These are phyloP conservation scores for Eragrostis tef DNA, from an alignment of 202 grass and related monocot genomes.

Conservation along the genomic window DNA sequence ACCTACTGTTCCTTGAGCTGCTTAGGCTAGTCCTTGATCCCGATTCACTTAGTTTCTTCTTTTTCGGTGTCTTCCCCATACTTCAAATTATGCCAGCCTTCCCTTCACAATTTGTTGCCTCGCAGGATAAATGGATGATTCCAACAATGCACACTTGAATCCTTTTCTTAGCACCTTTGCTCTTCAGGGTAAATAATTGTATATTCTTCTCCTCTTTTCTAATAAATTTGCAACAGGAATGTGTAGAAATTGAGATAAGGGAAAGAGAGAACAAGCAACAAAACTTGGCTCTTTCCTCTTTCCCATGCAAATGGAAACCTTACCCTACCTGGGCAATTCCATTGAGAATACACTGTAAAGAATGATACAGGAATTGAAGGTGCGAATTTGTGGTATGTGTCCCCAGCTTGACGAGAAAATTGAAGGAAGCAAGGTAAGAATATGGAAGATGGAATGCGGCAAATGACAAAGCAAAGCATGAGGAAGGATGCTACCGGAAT, in stretches of 20 bases:
- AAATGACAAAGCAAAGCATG: conserved; percentile 45
- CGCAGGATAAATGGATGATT: not conserved
- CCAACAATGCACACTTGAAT: not conserved
- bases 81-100: conserved; percentile 25
- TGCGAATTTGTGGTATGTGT: not conserved
- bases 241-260: conserved; percentile 34
- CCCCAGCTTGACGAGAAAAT: conserved; percentile 12
- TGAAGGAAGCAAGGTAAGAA: not conserved
- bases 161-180: not conserved
- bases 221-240: conserved; percentile 18
- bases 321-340: conserved; percentile 44
- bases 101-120: not conserved
- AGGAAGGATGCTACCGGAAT: conserved; percentile 45
- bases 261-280: conserved; percentile 42
- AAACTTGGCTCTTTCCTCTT: conserved; percentile 44
- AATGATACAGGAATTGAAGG: conserved; percentile 15
- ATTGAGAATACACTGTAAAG: not conserved
- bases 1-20: conserved; percentile 47
- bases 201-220: conserved; percentile 17
- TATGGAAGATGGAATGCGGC: conserved; percentile 17
- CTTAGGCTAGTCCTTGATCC: conserved; percentile 52
- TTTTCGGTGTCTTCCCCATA: conserved; percentile 74
- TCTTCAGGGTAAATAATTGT: not conserved
- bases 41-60: conserved; percentile 58
- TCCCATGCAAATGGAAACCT: conserved; percentile 42